Base-by-base conservation (phyloP, 495 filamentous ascomycete species). In the Evernia prunastri region DNA sequence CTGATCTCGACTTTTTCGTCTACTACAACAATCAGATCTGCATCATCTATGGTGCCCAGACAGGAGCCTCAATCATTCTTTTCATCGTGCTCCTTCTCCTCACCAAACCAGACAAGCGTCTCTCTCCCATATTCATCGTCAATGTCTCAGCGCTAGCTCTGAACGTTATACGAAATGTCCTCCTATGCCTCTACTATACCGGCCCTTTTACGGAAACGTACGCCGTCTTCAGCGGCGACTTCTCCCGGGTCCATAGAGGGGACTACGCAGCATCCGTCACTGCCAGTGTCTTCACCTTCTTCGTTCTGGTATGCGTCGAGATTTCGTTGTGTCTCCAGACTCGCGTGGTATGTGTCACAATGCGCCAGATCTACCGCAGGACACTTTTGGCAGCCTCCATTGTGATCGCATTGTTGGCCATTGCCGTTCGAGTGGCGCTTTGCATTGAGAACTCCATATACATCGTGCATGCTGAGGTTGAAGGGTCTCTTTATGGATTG, bases 241-340 rank as follows among this genome's bases (percentile, higher is more conserved):
- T 77, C 60, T 76, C 77, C 3, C 64, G 69, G n/a, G 81, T 90
- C 35, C 69, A 78, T 10, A 27, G 31, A 0, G 70, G 71, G 15
- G 80, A 82, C 45, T 80, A 79, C 56, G 78, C 75, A 43, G 77
- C 76, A 61, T 83, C 80, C 33, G 73, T 88, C 31, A 68, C 82
- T 5, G 80, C 78, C 7, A 77, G 78, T 6, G 71, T 86, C 56
- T 67, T 91, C 36, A 75, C 75, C 27, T 70, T 87, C 17, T 67
- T 92, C 1, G 73, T 91, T 18, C 75, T 86, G 36, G 68, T 84
- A 31, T 82, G 80, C 60, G 80, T 92, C 58, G 79, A 89, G 66
- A 60, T 75, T 0, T 91, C 90, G 4, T 78, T 96, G 18, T 79
- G 88, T 25, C 65, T 92, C n/a, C 92, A 96, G 70, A 81, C 89